A percentile compares a stretch with the other conserved stretches of the same genome.
Conservation (phyloP, 768 basidiomycete genomes). For the Melanogaster broomeanus region DNA sequence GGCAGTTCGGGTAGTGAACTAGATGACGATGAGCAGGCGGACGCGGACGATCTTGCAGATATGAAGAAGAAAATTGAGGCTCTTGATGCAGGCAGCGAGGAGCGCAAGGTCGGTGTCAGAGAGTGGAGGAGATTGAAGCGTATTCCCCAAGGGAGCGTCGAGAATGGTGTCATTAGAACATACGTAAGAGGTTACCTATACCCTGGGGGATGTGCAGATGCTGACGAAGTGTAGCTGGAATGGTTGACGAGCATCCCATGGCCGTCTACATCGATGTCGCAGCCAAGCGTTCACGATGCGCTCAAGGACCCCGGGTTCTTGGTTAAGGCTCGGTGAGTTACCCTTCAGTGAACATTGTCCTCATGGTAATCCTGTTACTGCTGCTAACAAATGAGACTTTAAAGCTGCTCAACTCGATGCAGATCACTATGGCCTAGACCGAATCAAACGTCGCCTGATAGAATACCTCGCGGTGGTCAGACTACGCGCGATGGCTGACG, state of each 20-base stretch:
- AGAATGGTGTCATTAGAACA: conserved; percentile 84
- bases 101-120: conserved; percentile 76
- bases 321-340: conserved; percentile 54
- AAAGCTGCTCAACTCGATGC: conserved; percentile 73
- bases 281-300: conserved; percentile 30
- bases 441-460: conserved; percentile 87
- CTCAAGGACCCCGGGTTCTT: conserved; percentile 63
- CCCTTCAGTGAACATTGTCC: not conserved
- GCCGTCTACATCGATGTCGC: conserved; percentile 45
- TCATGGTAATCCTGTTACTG: too few species aligned
- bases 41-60: conserved; percentile 78
- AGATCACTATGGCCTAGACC: conserved; percentile 91
- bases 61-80: conserved; percentile 73
- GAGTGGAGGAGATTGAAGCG: conserved; percentile 86
- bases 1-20: conserved; percentile 46
- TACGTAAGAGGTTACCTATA: conserved; percentile 53
- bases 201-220: not conserved
- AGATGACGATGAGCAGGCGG: conserved; percentile 78
- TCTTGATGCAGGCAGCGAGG: conserved; percentile 72
- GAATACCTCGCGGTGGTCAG: conserved; percentile 91
- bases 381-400: not conserved
- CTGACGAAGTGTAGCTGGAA: conserved; percentile 55
- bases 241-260: conserved; percentile 89
- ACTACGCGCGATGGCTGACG: conserved; percentile 39
- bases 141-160: conserved; percentile 88